Base-by-base conservation (phyloP, 2,329 filamentous ascomycete species). In the Nemania sp. region DNA sequence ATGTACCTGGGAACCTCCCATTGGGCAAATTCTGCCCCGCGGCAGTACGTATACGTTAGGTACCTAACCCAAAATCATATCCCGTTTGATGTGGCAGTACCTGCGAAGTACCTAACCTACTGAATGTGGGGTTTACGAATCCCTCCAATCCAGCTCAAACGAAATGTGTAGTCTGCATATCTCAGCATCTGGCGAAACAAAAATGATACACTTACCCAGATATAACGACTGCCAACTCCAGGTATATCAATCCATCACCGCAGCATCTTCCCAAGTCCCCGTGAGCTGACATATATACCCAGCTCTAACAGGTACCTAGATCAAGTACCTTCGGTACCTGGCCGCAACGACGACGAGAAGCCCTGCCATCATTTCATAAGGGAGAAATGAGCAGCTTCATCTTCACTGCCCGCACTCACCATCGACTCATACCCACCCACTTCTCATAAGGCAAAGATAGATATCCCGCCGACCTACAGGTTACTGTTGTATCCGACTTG, bases 81-180 rank as follows among this genome's bases (percentile, higher is more conserved):
- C 25, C 25, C 25, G 3, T 29, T 29, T 7, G 25, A 29, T 29
- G 25, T 29, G 25, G 7, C 25, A 29, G 25, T 29, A 29, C 25
- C n/a, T n/a, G n/a, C n/a, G n/a, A n/a, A n/a, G n/a, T n/a, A n/a
- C n/a, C n/a, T n/a, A n/a, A n/a, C n/a, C 25, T 29, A 29, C 25
- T 29, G 25, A 25, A 49, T 57, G 54, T 54, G 57, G 59, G 59
- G 59, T 42, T 45, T 43, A 20, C 46, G 18, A 51, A 12, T n/a
- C 29, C 47, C 35, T 45, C 15, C 21, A 37, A 29, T 34, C 40
- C 46, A 39, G 17, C 34, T 34, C 42, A 32, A 58, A 53, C 55
- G 29, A 58, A 47, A 53, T 29, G 7, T 7, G n/a, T 34, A 39
- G 32, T 34, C 40, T 34, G 35, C 17, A 45, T 43, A 45, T 29